Conservation (phyloP, 1,284 basidiomycete species). For the Trametes versicolor region DNA sequence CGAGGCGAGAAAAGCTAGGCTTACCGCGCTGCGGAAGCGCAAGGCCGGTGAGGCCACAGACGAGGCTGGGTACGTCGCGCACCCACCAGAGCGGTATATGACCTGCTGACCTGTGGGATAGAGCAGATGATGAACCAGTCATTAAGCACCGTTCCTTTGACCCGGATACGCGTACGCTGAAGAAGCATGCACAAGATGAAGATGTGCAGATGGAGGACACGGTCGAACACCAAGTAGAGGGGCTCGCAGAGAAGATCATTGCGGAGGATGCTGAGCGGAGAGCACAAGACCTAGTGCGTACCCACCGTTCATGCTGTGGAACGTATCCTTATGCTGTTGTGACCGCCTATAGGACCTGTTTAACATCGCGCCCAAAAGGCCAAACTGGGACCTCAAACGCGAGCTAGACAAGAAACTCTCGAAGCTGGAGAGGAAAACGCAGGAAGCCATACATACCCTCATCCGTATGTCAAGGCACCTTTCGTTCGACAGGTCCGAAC, state of each 20-base stretch:
- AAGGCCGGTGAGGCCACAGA: constrained; percentile 69
- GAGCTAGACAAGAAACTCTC: constrained; percentile 91
- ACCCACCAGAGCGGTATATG: neutral
- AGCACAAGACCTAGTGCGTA: constrained; percentile 86
- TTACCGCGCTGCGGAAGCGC: constrained; percentile 82
- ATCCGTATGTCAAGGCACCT: constrained; percentile 73
- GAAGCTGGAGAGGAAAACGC: constrained; percentile 90
- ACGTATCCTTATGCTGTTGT: constrained; percentile 7
- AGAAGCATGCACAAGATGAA: constrained; percentile 65
- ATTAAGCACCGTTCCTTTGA: constrained; percentile 89
- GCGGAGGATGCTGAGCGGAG: constrained; percentile 86
- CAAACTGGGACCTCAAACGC: constrained; percentile 97
- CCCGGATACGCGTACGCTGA: constrained; percentile 80
- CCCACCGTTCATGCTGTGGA: neutral
- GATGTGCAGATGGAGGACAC: constrained; percentile 80
- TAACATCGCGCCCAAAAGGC: constrained; percentile 96
- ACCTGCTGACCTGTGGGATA: constrained; percentile 21
- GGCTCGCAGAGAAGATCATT: constrained; percentile 86
- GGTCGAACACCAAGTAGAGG: constrained; percentile 87
- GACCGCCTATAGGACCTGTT: constrained; percentile 79
- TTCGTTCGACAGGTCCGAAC: constrained; percentile 2
- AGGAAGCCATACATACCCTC: constrained; percentile 91
- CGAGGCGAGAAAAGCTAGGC: constrained; percentile 87
- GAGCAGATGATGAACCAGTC: constrained; percentile 55
- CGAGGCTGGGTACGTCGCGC: constrained; percentile 50